phyloP scores from a whole-genome alignment of 176 grass and related monocot species.

The Cenchrus americanus region DNA sequence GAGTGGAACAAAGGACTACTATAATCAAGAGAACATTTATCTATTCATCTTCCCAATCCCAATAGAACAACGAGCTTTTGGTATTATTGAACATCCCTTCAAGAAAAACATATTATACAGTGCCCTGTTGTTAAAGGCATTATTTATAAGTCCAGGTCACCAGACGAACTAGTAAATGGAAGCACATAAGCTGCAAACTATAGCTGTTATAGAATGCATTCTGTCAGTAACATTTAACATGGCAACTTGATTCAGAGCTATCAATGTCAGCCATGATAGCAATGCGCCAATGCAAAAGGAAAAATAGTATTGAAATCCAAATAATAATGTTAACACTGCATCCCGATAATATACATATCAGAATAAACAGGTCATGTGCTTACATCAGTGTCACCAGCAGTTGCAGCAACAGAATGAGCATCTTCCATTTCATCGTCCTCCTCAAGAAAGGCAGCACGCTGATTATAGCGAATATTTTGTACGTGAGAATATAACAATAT shows the following conservation, averaged over 20 bases:
- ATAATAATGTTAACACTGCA: neutral
- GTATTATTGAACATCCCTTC: conserved; percentile 4
- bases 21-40: conserved; percentile 22
- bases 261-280: neutral
- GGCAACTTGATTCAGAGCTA: neutral
- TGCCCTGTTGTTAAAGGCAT: neutral
- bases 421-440: conserved; percentile 96
- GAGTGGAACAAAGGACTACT: neutral
- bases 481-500: conserved; percentile 22
- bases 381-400: conserved; percentile 88
- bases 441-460: conserved; percentile 94
- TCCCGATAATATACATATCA: conserved; percentile 19
- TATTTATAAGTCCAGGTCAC: neutral
- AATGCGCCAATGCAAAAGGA: neutral
- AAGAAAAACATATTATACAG: neutral
- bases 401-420: conserved; percentile 86
- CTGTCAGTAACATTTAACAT: neutral
- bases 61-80: neutral
- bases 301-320: neutral
- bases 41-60: neutral
- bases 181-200: neutral
- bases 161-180: neutral
- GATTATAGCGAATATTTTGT: conserved; percentile 31
- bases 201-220: neutral
- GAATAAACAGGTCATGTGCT: conserved; percentile 24